A percentile compares a stretch with the other conserved stretches of the same genome.
Evolutionary conservation across 2,329 filamentous ascomycete species (phyloP).

Genomic region (Fusarium robinianum): DNA sequence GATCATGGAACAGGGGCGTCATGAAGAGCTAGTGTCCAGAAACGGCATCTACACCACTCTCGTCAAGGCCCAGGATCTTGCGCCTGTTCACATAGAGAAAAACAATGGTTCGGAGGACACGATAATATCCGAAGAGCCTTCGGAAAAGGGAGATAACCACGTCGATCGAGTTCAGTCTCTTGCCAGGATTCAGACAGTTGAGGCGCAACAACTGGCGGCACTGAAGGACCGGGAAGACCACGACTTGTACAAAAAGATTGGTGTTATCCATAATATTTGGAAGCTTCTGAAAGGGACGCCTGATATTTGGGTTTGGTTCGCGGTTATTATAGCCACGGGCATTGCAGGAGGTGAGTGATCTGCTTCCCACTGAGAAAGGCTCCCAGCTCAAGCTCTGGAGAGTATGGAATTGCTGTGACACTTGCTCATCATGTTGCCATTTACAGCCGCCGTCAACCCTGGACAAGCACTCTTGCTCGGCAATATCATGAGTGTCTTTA

Average conservation of each 20-base stretch:
- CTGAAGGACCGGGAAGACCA: conserved; percentile 38
- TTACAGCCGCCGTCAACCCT: conserved; percentile 34
- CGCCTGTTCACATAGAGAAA: neutral
- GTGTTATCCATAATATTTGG: conserved; percentile 10
- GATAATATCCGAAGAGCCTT: neutral
- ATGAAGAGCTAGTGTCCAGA: conserved; percentile 56
- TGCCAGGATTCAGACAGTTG: conserved; percentile 54
- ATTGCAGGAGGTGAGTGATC: conserved; percentile 8
- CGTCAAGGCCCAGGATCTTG: conserved; percentile 47
- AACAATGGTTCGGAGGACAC: neutral
- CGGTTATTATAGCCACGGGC: neutral
- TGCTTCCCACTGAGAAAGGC: conserved; percentile 31
- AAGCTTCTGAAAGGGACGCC: neutral
- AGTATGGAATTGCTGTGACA: no score
- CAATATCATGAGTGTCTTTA: conserved; percentile 44
- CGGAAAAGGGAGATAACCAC: neutral
- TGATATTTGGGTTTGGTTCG: conserved; percentile 6
- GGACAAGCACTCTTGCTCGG: conserved; percentile 49
- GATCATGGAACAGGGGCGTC: conserved; percentile 59
- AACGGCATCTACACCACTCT: conserved; percentile 54
- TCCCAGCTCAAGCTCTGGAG: no score
- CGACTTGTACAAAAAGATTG: conserved; percentile 3
- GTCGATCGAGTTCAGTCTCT: conserved; percentile 32
- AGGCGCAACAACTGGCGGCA: conserved; percentile 43
- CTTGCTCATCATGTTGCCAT: conserved; percentile 1